phyloP scores from a whole-genome alignment of 768 basidiomycete genomes.

The Leucocoprinus sp. region DNA sequence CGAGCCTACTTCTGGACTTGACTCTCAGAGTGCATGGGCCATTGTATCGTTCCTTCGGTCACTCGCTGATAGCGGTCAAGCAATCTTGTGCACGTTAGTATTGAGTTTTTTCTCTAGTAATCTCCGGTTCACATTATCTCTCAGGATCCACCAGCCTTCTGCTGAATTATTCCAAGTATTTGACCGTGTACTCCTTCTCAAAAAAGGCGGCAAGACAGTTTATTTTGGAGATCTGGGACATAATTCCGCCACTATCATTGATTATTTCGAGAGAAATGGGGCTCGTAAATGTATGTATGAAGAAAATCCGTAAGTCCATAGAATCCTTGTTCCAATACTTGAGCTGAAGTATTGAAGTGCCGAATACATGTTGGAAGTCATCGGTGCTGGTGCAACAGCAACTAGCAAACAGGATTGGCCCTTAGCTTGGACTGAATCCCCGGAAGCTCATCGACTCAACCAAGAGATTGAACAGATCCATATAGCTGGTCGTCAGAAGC shows the following conservation, averaged over 20 bases:
- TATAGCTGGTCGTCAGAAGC: constrained; percentile 34
- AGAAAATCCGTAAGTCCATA: constrained; percentile 59
- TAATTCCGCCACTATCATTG: constrained; percentile 53
- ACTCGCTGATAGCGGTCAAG: constrained; percentile 76
- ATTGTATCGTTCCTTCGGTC: constrained; percentile 69
- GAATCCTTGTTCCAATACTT: not conserved
- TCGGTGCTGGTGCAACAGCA: constrained; percentile 66
- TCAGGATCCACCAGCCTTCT: constrained; percentile 32
- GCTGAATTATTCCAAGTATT: constrained; percentile 35
- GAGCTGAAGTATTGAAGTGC: constrained; percentile 26
- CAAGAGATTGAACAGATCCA: constrained; percentile 40
- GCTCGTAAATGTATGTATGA: constrained; percentile 48
- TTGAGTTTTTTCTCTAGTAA: not conserved
- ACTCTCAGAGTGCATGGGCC: constrained; percentile 83
- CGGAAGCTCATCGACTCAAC: constrained; percentile 30
- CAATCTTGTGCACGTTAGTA: constrained; percentile 78
- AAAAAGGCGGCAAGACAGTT: constrained; percentile 69
- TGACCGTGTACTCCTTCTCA: constrained; percentile 68
- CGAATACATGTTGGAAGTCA: constrained; percentile 62
- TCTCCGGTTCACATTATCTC: not conserved
- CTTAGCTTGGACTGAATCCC: constrained; percentile 44
- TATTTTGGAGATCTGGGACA: constrained; percentile 69
- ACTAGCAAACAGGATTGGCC: constrained; percentile 49
- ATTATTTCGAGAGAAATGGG: constrained; percentile 71
- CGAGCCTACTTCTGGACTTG: constrained; percentile 84